phyloP scores from a whole-genome alignment of 2,329 filamentous ascomycete genomes.

The Pseudonectria foliicola region DNA sequence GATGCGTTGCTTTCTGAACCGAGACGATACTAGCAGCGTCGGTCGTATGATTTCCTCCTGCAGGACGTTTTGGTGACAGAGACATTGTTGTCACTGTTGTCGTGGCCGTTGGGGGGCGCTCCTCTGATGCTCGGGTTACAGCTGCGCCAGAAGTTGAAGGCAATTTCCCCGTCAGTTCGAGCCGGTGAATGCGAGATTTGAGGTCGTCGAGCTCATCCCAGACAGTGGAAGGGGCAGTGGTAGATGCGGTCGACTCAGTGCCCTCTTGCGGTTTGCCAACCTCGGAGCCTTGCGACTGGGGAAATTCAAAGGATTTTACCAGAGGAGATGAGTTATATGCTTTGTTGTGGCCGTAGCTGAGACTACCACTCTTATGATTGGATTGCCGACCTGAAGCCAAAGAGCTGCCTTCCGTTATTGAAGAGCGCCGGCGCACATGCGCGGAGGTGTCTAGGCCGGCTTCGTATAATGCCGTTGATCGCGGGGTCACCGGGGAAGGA shows the following conservation, averaged over 20 bases:
- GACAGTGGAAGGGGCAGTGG: constrained; percentile 82
- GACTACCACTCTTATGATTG: constrained; percentile 31
- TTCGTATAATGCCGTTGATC: constrained; percentile 43
- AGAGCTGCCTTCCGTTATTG: constrained; percentile 41
- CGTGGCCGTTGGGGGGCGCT: constrained; percentile 82
- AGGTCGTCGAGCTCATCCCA: constrained; percentile 97
- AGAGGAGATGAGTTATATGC: constrained; percentile 55
- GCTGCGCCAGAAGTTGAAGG: constrained; percentile 76
- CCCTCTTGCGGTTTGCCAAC: constrained; percentile 47
- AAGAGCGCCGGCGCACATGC: constrained; percentile 32
- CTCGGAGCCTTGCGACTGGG: constrained; percentile 22
- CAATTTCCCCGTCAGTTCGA: constrained; percentile 84
- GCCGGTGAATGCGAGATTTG: constrained; percentile 83
- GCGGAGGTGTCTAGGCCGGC: constrained; percentile 20
- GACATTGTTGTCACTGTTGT: constrained; percentile 89
- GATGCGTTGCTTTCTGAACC: constrained; percentile 56
- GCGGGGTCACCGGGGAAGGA: constrained; percentile 42
- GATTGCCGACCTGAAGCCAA: constrained; percentile 34
- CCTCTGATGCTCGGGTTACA: constrained; percentile 65
- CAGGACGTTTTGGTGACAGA: constrained; percentile 71
- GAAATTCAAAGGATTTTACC: constrained; percentile 34
- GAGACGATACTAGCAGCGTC: constrained; percentile 36
- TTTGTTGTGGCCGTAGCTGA: constrained; percentile 21
- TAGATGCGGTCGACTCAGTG: constrained; percentile 82
- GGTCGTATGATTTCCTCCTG: constrained; percentile 14